phyloP scores from a whole-genome alignment of 352 stramenopile genomes.

The Phytophthora capsici region DNA sequence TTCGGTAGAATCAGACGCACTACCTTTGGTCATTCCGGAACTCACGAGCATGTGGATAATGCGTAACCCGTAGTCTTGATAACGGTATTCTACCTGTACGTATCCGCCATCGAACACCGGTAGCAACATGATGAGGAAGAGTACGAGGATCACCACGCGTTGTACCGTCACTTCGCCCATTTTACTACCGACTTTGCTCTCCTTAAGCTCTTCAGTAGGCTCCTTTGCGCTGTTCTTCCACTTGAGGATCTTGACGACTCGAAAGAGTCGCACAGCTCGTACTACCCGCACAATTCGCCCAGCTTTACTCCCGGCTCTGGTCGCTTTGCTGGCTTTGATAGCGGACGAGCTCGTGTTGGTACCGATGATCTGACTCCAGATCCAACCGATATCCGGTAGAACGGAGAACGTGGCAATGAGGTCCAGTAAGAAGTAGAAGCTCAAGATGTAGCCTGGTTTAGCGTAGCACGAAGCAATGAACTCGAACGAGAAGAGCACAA shows the following conservation, averaged over 20 bases:
- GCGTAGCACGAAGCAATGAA: slow-evolving; percentile 81
- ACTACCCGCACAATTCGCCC: slow-evolving; percentile 88
- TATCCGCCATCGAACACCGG: slow-evolving; percentile 87
- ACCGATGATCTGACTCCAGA: slow-evolving; percentile 80
- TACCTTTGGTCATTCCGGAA: slow-evolving; percentile 48
- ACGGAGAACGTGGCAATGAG: slow-evolving; percentile 87
- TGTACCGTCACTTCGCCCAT: slow-evolving; percentile 91
- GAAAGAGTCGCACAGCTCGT: slow-evolving; percentile 81
- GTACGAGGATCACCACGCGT: slow-evolving; percentile 88
- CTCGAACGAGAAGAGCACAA: slow-evolving; percentile 91
- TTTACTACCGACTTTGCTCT: slow-evolving; percentile 89
- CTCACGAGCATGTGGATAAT: slow-evolving; percentile 76
- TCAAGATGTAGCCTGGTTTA: slow-evolving; percentile 81
- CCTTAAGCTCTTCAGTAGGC: slow-evolving; percentile 47
- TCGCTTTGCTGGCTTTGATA: slow-evolving; percentile 76
- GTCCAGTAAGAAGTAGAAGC: slow-evolving; percentile 93
- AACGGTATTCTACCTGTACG: slow-evolving; percentile 75
- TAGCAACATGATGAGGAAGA: slow-evolving; percentile 91
- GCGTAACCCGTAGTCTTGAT: slow-evolving; percentile 86
- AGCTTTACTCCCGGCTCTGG: slow-evolving; percentile 76
- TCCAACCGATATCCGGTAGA: slow-evolving; percentile 84
- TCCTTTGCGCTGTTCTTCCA: slow-evolving; percentile 77
- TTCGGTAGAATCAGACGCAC: slow-evolving; percentile 42
- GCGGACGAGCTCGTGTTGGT: slow-evolving; percentile 56
- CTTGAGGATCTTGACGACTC: slow-evolving; percentile 89